Conservation (phyloP, 2,329 filamentous ascomycete species). For the Drechslerella stenobrocha region DNA sequence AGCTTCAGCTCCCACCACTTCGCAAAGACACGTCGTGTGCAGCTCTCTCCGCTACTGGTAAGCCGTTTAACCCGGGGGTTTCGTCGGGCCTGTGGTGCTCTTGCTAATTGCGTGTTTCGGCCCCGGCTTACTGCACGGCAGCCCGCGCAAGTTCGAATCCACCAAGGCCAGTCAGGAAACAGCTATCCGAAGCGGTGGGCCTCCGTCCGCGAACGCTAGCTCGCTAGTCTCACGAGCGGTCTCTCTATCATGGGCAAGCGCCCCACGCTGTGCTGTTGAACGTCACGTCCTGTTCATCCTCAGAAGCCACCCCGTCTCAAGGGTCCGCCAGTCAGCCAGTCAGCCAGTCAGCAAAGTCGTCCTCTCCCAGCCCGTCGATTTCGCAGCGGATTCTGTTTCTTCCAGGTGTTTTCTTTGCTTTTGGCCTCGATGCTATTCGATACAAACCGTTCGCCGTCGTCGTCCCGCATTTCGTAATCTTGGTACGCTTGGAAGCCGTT, state of each 20-base stretch:
- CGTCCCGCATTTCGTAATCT: constrained; percentile 11
- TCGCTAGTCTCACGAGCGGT: constrained; percentile 41
- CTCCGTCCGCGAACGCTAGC: constrained; percentile 47
- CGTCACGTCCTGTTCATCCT: not conserved
- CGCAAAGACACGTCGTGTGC: constrained; percentile 2
- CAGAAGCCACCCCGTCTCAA: not conserved
- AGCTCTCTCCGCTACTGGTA: not conserved
- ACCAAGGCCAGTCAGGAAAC: constrained; percentile 31
- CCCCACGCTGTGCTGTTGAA: constrained; percentile 38
- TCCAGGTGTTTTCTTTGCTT: constrained; percentile 22
- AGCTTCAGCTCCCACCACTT: not conserved
- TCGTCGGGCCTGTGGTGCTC: not conserved
- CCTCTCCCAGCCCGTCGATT: constrained; percentile 3
- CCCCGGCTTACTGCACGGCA: constrained; percentile 11
- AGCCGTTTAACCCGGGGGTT: constrained; percentile 1
- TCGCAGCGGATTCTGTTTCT: not conserved
- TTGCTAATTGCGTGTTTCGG: constrained; percentile 10
- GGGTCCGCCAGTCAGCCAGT: too few species aligned
- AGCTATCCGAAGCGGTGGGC: constrained; percentile 48
- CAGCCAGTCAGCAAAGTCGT: constrained; percentile 7
- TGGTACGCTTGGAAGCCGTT: constrained; percentile 21
- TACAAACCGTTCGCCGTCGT: constrained; percentile 21
- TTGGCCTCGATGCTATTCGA: constrained; percentile 35
- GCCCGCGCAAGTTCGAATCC: constrained; percentile 7
- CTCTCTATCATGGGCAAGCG: constrained; percentile 19